A percentile compares a stretch with the other conserved stretches of the same genome.
Evolutionary conservation across 1,284 basidiomycete genomes (phyloP).

Genomic region (Rhodotorula sp.): DNA sequence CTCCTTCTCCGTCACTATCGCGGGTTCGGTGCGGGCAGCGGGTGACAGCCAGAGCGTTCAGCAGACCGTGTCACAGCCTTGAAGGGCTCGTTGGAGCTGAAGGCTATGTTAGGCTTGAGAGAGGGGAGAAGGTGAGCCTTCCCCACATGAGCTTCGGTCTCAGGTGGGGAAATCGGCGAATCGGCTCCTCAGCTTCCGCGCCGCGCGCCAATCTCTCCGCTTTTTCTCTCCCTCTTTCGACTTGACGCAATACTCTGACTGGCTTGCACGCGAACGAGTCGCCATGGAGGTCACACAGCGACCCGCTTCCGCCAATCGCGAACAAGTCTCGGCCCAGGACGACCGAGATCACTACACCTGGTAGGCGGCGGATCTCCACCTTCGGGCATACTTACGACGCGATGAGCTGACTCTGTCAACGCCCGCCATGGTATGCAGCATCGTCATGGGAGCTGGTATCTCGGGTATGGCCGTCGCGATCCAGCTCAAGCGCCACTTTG

Average conservation of each 20-base stretch:
- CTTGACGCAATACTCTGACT: not conserved
- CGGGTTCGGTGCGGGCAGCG: not conserved
- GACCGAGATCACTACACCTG: conserved; percentile 21
- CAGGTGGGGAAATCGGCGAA: not conserved
- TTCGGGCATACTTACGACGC: too few relatives aligned
- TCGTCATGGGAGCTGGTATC: conserved; percentile 35
- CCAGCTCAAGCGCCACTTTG: conserved; percentile 34
- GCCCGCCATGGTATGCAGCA: not conserved
- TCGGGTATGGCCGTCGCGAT: conserved; percentile 34
- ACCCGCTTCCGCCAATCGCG: not conserved
- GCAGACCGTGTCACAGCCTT: not conserved
- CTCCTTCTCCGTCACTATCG: not conserved
- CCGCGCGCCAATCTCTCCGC: too few relatives aligned
- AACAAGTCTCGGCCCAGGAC: conserved; percentile 15
- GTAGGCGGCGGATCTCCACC: not conserved
- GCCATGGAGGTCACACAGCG: not conserved
- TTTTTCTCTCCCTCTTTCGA: too few relatives aligned
- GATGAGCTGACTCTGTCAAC: not conserved
- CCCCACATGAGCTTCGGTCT: not conserved
- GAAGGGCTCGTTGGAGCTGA: too few relatives aligned
- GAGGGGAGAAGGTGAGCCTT: not conserved
- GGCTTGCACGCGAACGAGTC: not conserved
- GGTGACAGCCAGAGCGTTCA: not conserved
- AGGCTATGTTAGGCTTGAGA: not conserved
- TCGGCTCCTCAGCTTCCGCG: not conserved